These are phyloP conservation scores for Malus orientalis DNA, from an alignment of 306 rosid genomes.

Conservation along the genomic window DNA sequence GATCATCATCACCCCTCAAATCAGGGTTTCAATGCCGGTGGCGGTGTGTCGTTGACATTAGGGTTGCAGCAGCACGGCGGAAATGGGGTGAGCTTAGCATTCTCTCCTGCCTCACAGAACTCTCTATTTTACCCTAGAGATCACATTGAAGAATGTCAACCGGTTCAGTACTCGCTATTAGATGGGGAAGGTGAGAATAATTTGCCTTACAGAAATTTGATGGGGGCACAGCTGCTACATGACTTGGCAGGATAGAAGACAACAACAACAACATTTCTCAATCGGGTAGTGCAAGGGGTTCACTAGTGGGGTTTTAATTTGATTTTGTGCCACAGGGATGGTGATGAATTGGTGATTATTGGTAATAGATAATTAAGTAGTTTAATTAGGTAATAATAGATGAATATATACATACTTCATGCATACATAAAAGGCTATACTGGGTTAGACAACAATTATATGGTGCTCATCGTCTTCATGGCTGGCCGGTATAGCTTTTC, in stretches of 20 bases:
- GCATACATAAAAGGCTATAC: conserved; percentile 29
- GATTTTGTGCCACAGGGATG: neutral
- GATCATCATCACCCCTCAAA: conserved; percentile 1
- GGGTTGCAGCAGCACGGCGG: conserved; percentile 86
- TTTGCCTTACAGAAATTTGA: conserved; percentile 70
- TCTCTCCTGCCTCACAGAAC: conserved; percentile 41
- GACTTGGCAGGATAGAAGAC: conserved; percentile 48
- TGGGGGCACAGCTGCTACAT: conserved; percentile 80
- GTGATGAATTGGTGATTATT: neutral
- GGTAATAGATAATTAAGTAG: neutral
- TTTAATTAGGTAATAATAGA: conserved; percentile 3
- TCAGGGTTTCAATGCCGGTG: conserved; percentile 22
- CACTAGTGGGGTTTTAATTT: neutral
- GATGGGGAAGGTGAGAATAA: conserved; percentile 52
- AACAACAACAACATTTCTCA: neutral
- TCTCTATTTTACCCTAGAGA: conserved; percentile 65
- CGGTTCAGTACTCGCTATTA: conserved; percentile 64
- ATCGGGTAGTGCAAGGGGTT: neutral
- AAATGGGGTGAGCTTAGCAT: conserved; percentile 57
- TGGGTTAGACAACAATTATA: conserved; percentile 13
- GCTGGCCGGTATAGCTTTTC: conserved; percentile 1
- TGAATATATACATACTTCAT: conserved; percentile 14
- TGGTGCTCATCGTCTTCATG: neutral
- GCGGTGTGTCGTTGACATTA: conserved; percentile 73
- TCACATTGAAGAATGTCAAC: conserved; percentile 60